Base-by-base conservation (phyloP, 2,329 filamentous ascomycete genomes). In the Aspergillus sp. region DNA sequence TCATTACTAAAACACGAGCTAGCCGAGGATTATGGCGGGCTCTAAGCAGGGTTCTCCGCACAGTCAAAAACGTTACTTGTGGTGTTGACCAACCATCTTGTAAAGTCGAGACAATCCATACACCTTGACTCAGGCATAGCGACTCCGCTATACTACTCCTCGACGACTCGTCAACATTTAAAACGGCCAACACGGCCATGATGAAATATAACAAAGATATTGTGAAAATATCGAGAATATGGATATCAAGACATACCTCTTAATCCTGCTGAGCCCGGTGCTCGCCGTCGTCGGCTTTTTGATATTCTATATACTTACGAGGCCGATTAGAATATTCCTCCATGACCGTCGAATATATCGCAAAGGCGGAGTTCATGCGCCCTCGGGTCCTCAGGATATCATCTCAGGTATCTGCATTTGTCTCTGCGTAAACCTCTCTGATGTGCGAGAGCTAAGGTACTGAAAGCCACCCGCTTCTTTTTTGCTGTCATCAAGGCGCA, bases 401-500 rank as follows among this genome's bases (percentile, higher is more conserved):
- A 44, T 57, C 24, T 53, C 34, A 49, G 49, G 49, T 53, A 57
- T 50, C 34, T 49, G n/a, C 40, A 46, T 19, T 19, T 34, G 19
- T 40, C 34, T 4, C 12, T 37, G 34, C 4, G 2, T 2, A 6
- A 15, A 40, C 33, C 24, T 47, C 9, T 7, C 8, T 51, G 33
- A 24, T 12, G 40, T 20, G 11, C n/a, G 7, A 20, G 19, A 27
- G 48, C 47, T 51, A 51, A 51, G 47, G n/a, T n/a, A 34, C 41
- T 48, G 52, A 22, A 57, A 57, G 42, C 41, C 17, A 47, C 37
- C 20, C 55, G 33, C 22, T 52, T 44, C 42, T 51, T 57, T 30
- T 52, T 52, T 12, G 44, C 34, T 39, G 30, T 40, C 12, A 17
- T 48, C 49, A 52, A 51, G 24, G 49, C 55, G 15, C 55, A 57